Conservation (phyloP, 495 filamentous ascomycete species). For the Xylaria curta region DNA sequence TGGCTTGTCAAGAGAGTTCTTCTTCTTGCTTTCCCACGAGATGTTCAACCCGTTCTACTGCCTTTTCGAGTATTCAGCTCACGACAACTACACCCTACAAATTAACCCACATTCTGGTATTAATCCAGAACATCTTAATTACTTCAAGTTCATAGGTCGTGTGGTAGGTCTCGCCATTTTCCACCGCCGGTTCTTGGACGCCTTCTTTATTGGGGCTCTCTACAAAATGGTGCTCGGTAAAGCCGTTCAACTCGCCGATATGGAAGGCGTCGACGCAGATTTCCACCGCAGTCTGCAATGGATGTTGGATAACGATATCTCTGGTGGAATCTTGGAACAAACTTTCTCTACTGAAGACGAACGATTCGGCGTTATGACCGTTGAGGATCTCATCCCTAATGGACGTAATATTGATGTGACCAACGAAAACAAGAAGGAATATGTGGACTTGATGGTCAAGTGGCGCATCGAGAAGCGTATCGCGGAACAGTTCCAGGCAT, state of each 20-base stretch:
- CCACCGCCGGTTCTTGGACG: slow-evolving; percentile 96
- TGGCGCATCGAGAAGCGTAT: slow-evolving; percentile 99
- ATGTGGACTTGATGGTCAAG: slow-evolving; percentile 95
- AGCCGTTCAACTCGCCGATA: slow-evolving; percentile 88
- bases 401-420: slow-evolving; percentile 94
- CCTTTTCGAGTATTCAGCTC: slow-evolving; percentile 98
- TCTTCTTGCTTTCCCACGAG: slow-evolving; percentile 99
- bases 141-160: slow-evolving; percentile 99
- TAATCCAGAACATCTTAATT: slow-evolving; percentile 98
- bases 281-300: slow-evolving; percentile 94
- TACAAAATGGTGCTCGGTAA: slow-evolving; percentile 99
- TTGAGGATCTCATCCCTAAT: slow-evolving; percentile 89
- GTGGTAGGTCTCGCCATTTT: slow-evolving; percentile 98
- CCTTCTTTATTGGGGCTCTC: slow-evolving; percentile 98
- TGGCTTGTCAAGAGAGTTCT: slow-evolving; percentile 98
- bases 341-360: slow-evolving; percentile 98
- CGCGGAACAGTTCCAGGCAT: slow-evolving; percentile 96
- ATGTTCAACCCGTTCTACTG: slow-evolving; percentile 99
- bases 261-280: slow-evolving; percentile 98
- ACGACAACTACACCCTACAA: slow-evolving; percentile 99
- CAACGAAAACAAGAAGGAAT: slow-evolving; percentile 95
- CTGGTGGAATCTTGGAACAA: slow-evolving; percentile 83
- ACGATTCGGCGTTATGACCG: slow-evolving; percentile 90
- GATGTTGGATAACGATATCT: slow-evolving; percentile 97
- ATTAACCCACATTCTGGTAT: slow-evolving; percentile 99